Evolutionary conservation across 371 early-diverging fungal genomes (phyloP).

Genomic region (Choanephora cucurbitarum): DNA sequence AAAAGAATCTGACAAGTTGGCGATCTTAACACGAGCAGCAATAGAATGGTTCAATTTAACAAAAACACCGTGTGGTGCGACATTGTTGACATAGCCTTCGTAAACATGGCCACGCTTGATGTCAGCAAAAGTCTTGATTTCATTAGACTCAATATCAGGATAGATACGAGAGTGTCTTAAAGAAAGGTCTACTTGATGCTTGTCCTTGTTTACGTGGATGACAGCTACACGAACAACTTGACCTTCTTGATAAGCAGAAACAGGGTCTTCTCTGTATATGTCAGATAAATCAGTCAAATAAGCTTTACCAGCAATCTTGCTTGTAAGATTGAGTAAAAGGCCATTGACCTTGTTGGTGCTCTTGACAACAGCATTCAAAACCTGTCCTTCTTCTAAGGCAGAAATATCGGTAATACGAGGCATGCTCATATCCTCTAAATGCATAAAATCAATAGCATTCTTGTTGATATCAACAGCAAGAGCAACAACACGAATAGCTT

Average conservation of each 20-base stretch:
- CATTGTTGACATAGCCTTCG: constrained; percentile 73
- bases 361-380: constrained; percentile 55
- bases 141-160: constrained; percentile 34
- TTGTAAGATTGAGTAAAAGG: constrained; percentile 51
- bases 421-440: constrained; percentile 32
- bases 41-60: constrained; percentile 66
- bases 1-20: constrained; percentile 84
- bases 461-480: constrained; percentile 48
- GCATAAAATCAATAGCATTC: constrained; percentile 33
- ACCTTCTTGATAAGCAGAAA: constrained; percentile 45
- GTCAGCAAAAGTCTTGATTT: constrained; percentile 52
- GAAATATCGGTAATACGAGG: constrained; percentile 41
- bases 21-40: constrained; percentile 82
- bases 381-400: constrained; percentile 52
- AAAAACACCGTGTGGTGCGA: constrained; percentile 77
- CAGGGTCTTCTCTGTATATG: constrained; percentile 51
- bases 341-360: constrained; percentile 47
- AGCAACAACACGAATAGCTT: constrained; percentile 61
- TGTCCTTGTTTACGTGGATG: constrained; percentile 47
- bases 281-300: constrained; percentile 68
- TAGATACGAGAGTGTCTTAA: constrained; percentile 56
- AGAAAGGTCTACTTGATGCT: constrained; percentile 65
- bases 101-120: constrained; percentile 60
- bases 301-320: constrained; percentile 59
- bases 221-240: constrained; percentile 59